phyloP scores from a whole-genome alignment of 768 basidiomycete species.

The Cystobasidium onofrii region DNA sequence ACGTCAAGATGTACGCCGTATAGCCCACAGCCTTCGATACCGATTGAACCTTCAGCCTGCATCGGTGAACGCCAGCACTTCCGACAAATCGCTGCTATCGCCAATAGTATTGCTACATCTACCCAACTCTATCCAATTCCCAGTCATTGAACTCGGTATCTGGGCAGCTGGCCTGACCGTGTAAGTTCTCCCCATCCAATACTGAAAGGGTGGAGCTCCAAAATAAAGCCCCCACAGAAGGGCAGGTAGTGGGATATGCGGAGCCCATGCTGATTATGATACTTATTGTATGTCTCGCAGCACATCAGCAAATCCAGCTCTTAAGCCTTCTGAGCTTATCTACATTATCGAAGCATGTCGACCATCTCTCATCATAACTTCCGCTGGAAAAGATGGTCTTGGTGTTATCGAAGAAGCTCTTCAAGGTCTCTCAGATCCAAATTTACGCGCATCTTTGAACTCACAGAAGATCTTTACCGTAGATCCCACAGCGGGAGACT shows the following conservation, averaged over 20 bases:
- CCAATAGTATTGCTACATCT: conserved; percentile 41
- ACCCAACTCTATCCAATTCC: conserved; percentile 40
- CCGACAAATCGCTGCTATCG: conserved; percentile 30
- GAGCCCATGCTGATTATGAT: no score
- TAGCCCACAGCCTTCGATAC: conserved; percentile 20
- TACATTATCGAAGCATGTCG: conserved; percentile 39
- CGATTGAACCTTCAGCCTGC: conserved; percentile 9
- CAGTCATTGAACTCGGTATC: conserved; percentile 40
- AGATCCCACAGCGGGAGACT: conserved; percentile 36
- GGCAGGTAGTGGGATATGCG: no score
- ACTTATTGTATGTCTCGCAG: no score
- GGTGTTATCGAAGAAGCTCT: conserved; percentile 34
- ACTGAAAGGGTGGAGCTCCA: no score
- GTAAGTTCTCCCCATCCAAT: background rate
- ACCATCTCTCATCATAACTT: conserved; percentile 40
- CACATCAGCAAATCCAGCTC: conserved; percentile 42
- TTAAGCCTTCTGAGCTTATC: conserved; percentile 40
- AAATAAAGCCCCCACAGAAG: no score
- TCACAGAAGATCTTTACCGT: conserved; percentile 35
- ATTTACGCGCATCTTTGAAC: conserved; percentile 13
- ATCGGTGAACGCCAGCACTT: background rate
- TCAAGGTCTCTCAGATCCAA: conserved; percentile 22
- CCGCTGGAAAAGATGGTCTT: conserved; percentile 33
- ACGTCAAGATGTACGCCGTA: background rate
- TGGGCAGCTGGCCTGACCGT: conserved; percentile 32